Base-by-base conservation (phyloP, 148 eudicot species). In the Polygonum maritimum region DNA sequence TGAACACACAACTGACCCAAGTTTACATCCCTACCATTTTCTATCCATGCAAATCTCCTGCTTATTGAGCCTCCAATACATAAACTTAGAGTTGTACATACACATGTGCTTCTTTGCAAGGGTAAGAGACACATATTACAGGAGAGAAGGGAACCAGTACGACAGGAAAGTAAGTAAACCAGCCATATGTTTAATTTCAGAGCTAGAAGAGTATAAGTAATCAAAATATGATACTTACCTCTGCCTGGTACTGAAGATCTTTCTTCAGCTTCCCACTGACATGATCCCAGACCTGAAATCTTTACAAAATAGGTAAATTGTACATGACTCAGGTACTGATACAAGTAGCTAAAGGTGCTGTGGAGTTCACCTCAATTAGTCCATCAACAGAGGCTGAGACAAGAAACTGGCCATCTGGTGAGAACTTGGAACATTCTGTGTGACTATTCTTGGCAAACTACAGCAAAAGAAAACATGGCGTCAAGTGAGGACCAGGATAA, bases 171-270 rank as follows among this genome's bases (percentile, higher is more conserved):
- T 12, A 48, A 48, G 15, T 48, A 48, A 48, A 48, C 49, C 15
- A 48, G 49, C 49, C 3, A 48, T 11, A 48, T 48, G 15, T 14
- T 48, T 48, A 10, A 48, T 48, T 44, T 1, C 35, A 35, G 35
- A 13, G 48, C 11, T 15, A 73, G 48, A 18, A 76, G 13, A 38
- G 18, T 26, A 26, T 26, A 26, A 26, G 31, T 1, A 26, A 48
- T 49, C 35, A 70, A 76, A 16, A 12, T 44, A 14, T 35, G 41
- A 13, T 3, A 82, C 97, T 86, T 76, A 95, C 99, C 82, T 95
- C 99, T 82, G 99, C 96, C 79, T 95, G 99, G 80, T 95, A 95
- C 79, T 92, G 99, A 60, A 95, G 96, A 88, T 95, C 99, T 87
- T 95, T 95, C 89, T 95, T 95, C 77, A 95, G 92, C 86, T 92